Conservation (phyloP, 2,329 filamentous ascomycete species). For the Pseudocercospora pini-densiflorae region DNA sequence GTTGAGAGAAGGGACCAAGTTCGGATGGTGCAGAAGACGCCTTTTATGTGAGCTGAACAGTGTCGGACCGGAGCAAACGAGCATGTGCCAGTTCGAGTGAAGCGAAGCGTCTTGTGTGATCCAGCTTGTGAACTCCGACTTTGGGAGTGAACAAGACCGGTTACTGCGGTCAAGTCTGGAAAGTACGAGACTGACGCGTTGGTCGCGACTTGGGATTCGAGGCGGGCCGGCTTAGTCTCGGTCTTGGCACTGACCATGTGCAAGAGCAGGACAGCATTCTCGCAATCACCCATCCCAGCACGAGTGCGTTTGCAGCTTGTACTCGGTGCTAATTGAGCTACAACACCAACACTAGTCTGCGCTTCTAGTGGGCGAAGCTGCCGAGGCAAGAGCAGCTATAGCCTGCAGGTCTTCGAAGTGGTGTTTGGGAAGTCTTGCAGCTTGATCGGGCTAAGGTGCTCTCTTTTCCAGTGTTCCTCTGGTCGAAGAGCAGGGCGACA, state of each 20-base stretch:
- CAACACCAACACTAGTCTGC: too few species aligned
- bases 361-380: too few species aligned
- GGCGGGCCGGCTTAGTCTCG: background rate
- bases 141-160: background rate
- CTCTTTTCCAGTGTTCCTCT: background rate
- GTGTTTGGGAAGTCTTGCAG: background rate
- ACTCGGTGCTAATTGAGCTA: too few species aligned
- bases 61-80: too few species aligned
- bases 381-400: too few species aligned
- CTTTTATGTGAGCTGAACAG: too few species aligned
- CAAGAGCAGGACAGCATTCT: background rate
- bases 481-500: background rate
- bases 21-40: too few species aligned
- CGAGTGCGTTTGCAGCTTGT: background rate
- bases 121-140: background rate
- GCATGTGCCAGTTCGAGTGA: background rate
- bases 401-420: background rate
- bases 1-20: too few species aligned
- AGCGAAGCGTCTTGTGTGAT: background rate
- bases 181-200: background rate
- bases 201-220: background rate
- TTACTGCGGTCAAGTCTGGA: background rate
- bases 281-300: background rate
- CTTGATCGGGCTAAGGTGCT: background rate
- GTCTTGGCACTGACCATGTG: background rate